These are phyloP conservation scores for Aspergillus pseudoterreus DNA, from an alignment of 2,329 filamentous ascomycete species.

Conservation along the genomic window DNA sequence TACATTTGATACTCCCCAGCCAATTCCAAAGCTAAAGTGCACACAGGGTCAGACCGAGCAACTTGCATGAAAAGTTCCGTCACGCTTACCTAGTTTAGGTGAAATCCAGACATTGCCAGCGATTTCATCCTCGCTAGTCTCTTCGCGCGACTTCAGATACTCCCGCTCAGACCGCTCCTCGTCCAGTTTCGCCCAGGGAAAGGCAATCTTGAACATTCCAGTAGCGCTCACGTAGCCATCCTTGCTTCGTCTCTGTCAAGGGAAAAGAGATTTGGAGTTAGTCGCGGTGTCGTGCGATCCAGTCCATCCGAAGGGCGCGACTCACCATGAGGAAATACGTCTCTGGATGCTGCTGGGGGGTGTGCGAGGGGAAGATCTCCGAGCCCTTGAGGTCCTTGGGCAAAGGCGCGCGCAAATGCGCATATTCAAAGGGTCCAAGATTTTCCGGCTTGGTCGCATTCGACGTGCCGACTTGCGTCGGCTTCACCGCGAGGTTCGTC, in stretches of 20 bases:
- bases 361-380: conserved; percentile 82
- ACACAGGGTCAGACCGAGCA: conserved; percentile 9
- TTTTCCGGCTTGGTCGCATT: conserved; percentile 70
- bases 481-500: conserved; percentile 82
- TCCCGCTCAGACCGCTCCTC: conserved; percentile 60
- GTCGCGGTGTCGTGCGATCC: background rate
- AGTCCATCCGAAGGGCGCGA: conserved; percentile 4
- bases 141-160: conserved; percentile 77
- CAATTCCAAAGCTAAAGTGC: conserved; percentile 67
- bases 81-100: conserved; percentile 60
- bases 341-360: conserved; percentile 62
- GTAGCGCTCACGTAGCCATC: conserved; percentile 65
- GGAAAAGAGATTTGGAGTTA: conserved; percentile 3
- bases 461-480: conserved; percentile 65
- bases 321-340: conserved; percentile 92
- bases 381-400: conserved; percentile 84
- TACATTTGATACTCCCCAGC: conserved; percentile 83
- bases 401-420: conserved; percentile 85
- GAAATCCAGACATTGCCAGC: conserved; percentile 97
- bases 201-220: conserved; percentile 68
- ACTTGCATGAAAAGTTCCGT: background rate
- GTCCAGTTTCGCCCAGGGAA: conserved; percentile 59
- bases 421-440: conserved; percentile 88
- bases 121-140: conserved; percentile 85
- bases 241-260: conserved; percentile 56